Evolutionary conservation across 306 rosid species (phyloP), one percentile per base, ranked within the genome.

Genomic region (Quercus parvula): DNA sequence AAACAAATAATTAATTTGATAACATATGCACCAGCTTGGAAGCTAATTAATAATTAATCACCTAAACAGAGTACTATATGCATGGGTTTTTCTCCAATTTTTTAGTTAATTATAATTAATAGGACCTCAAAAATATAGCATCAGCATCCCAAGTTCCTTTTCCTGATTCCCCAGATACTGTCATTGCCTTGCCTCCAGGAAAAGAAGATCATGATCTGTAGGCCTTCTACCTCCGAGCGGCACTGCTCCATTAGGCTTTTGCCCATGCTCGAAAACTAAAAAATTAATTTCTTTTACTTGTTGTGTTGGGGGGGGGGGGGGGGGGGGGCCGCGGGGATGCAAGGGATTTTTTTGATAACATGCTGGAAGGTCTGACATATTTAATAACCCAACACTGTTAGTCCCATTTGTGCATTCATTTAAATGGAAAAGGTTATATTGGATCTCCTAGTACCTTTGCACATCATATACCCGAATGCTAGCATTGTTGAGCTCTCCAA

Each of bases 381-480:
- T 20, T 24, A 24, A 4, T 28, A 27, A 15, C 15, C 41, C 70
- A 12, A 63, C 41, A 15, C 70, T 28, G 12, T 28, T 63, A 4
- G 41, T 33, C 9, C 15, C n/a, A 31, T 19, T 24, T 31, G 25
- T 31, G 71, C 49, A 19, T 67, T 67, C 59, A 78, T 73, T 69
- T 55, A 31, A 67, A 58, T 57, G 81, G 28, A 30, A 78, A 67
- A 56, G 27, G 62, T 75, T 9, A 78, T 51, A 49, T 20, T 44
- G 25, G 19, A 59, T 81, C 31, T 66, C 51, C 28, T 51, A 78
- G 73, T 89, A 95, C 99, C 98, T 95, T 84, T 95, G 99, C 92
- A 95, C 75, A 83, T 95, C 99, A 89, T 90, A 95, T 52, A 95
- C 97, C 67, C 84, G 85, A 81, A 95, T 92, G 86, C 83, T 90